These are phyloP conservation scores for Botryosphaeria dothidea DNA, from an alignment of 2,329 filamentous ascomycete species.

Conservation along the genomic window DNA sequence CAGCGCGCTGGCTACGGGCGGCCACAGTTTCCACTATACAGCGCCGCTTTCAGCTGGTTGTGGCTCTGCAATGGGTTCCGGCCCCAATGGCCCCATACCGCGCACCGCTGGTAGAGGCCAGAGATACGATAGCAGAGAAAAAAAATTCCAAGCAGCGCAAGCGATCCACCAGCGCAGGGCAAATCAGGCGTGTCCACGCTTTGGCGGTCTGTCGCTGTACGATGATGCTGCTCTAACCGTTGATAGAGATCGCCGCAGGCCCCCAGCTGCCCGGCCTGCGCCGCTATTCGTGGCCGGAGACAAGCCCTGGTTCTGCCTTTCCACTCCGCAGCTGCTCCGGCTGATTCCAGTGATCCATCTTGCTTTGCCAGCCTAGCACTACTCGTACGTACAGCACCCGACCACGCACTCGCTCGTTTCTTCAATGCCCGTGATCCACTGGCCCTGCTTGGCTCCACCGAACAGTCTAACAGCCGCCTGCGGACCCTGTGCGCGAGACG, in stretches of 20 bases:
- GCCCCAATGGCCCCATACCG: slow-evolving; percentile 4
- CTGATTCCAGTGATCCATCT: slow-evolving; percentile 10
- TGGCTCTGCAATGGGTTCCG: neutral
- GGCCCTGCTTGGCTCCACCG: slow-evolving; percentile 17
- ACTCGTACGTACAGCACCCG: slow-evolving; percentile 18
- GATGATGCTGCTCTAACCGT: slow-evolving; percentile 16
- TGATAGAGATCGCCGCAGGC: slow-evolving; percentile 14
- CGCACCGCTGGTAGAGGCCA: neutral
- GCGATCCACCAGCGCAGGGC: slow-evolving; percentile 8
- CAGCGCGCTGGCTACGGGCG: neutral
- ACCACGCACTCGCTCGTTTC: slow-evolving; percentile 15
- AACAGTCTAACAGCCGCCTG: slow-evolving; percentile 17
- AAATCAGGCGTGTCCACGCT: slow-evolving; percentile 16
- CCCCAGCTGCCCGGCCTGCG: slow-evolving; percentile 8
- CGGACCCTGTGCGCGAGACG: slow-evolving; percentile 20
- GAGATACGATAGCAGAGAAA: neutral
- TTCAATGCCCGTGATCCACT: slow-evolving; percentile 21
- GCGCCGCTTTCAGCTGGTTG: neutral
- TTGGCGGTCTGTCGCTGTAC: slow-evolving; percentile 14
- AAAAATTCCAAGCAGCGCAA: slow-evolving; percentile 6
- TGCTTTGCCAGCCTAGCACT: slow-evolving; percentile 15
- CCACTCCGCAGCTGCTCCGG: slow-evolving; percentile 12
- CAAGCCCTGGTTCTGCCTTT: slow-evolving; percentile 2
- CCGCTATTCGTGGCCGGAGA: slow-evolving; percentile 12
- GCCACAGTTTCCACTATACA: neutral